A percentile compares a stretch with the other conserved stretches of the same genome.
Evolutionary conservation across 306 rosid genomes (phyloP).

Genomic region (Citrullus colocynthis): DNA sequence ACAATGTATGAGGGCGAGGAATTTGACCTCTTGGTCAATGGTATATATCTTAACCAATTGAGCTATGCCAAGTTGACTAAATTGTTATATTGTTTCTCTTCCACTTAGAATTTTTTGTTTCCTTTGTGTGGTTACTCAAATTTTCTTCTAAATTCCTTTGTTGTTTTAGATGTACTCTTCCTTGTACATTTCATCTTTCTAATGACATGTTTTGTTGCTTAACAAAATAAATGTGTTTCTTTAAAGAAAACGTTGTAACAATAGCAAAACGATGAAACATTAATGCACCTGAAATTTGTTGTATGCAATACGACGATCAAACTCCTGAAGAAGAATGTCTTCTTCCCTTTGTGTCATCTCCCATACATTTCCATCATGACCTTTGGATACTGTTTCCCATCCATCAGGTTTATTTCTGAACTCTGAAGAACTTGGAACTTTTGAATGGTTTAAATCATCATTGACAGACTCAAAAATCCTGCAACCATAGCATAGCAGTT

Average conservation of each 20-base stretch:
- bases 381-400: conserved; percentile 79
- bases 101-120: neutral
- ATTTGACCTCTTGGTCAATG: neutral
- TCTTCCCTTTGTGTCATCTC: conserved; percentile 97
- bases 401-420: conserved; percentile 85
- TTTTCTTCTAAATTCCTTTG: neutral
- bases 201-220: neutral
- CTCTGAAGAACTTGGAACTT: conserved; percentile 40
- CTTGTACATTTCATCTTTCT: neutral
- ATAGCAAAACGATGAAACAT: neutral
- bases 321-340: conserved; percentile 88
- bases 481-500: conserved; percentile 20
- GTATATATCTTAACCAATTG: neutral
- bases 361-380: conserved; percentile 74
- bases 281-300: conserved; percentile 77
- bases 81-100: neutral
- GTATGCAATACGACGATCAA: conserved; percentile 81
- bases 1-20: neutral
- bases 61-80: neutral
- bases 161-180: neutral
- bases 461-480: conserved; percentile 65
- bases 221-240: neutral
- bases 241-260: neutral
- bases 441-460: conserved; percentile 39
- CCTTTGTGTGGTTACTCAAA: neutral